These are phyloP conservation scores for Hippophae tibetana DNA, from an alignment of 306 rosid species.

Conservation along the genomic window DNA sequence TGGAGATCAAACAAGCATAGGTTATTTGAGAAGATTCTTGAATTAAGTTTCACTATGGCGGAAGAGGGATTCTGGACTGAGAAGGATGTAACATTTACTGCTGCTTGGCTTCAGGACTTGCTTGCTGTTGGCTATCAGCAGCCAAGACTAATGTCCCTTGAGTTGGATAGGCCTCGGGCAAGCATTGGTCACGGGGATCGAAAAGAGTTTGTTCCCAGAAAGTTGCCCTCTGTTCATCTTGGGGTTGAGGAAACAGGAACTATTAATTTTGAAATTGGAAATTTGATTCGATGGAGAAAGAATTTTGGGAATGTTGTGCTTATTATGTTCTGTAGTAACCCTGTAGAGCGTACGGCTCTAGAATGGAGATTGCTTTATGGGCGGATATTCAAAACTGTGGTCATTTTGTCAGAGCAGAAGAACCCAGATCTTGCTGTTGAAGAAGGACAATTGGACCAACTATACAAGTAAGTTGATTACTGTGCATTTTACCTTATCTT, in stretches of 20 bases:
- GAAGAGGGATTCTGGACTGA: constrained; percentile 72
- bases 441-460: constrained; percentile 43
- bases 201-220: constrained; percentile 55
- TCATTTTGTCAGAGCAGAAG: constrained; percentile 46
- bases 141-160: constrained; percentile 53
- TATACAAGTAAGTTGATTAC: constrained; percentile 48
- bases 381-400: constrained; percentile 62
- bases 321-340: constrained; percentile 47
- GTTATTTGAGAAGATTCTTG: constrained; percentile 65
- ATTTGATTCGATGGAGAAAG: constrained; percentile 67
- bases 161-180: constrained; percentile 43
- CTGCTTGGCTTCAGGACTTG: constrained; percentile 78
- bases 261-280: constrained; percentile 64
- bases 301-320: constrained; percentile 68
- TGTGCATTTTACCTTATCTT: constrained; percentile 1
- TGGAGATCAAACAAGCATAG: constrained; percentile 62
- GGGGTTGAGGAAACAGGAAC: constrained; percentile 66
- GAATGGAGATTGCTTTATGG: constrained; percentile 84
- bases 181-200: constrained; percentile 40
- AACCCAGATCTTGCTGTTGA: constrained; percentile 54
- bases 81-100: constrained; percentile 55
- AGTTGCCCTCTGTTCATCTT: constrained; percentile 69
- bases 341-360: constrained; percentile 68
- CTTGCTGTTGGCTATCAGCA: constrained; percentile 61
- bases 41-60: constrained; percentile 57